Evolutionary conservation across 2,329 filamentous ascomycete genomes (phyloP), one percentile per base, ranked within the genome.

Genomic region (Claviceps sp.): DNA sequence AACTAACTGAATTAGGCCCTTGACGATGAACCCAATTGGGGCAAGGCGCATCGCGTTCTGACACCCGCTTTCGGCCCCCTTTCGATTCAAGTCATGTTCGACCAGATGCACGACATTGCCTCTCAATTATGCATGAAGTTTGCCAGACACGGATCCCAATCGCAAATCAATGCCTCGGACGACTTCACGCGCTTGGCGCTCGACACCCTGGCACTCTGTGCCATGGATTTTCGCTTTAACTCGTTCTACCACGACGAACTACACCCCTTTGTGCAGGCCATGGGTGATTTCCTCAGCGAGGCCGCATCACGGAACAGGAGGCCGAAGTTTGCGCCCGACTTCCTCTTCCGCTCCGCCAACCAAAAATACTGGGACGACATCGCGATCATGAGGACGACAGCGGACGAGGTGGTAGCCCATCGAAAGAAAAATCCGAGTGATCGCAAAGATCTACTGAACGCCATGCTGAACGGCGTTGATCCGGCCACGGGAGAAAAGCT

Each of bases 191-290:
- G 84, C n/a, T 68, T 89, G 37, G 81, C 85, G 0, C 73, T 89
- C 2, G 85, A 89, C 61, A 85, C 84, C 0, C 74, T 89, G 8
- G 82, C 82, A 1, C 73, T 89, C 2, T 85, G 83, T 63, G 72
- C 79, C n/a, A 84, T 87, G 80, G 77, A 78, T 40, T 84, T 75
- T 54, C 80, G 85, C 17, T 89, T 89, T 73, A 89, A 89, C 66
- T 83, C 78, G 1, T 88, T 83, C 65, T 89, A 89, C 61, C 73
- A 73, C 30, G 77, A 85, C 14, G 72, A 80, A 8, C 69, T 84
- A 63, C 85, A 89, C 57, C 84, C 84, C 0, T 89, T 89, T 58
- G 73, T 88, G 41, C 64, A 73, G 45, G 77, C 82, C 38, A 87
- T 89, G 84, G 72, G 73, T 1, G 73, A 73, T n/a, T 77, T 85